Conservation (phyloP, 371 early-diverging fungal genomes). For the Actinomortierella wolfii region DNA sequence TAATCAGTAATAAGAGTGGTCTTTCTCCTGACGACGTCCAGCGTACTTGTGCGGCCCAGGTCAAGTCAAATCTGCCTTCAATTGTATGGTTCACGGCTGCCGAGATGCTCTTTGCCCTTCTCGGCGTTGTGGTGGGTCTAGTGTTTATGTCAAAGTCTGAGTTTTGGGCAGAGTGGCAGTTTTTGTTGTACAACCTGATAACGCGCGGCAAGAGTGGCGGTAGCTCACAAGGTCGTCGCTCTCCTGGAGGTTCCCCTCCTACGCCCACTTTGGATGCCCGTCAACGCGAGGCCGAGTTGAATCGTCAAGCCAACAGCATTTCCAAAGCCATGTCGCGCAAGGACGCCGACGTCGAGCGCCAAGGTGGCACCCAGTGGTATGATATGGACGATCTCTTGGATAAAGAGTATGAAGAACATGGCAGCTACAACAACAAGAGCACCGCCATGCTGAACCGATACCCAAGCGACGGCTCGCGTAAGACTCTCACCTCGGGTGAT, state of each 20-base stretch:
- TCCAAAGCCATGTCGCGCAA: background rate
- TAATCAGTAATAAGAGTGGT: background rate
- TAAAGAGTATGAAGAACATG: constrained; percentile 25
- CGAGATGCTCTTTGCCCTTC: constrained; percentile 22
- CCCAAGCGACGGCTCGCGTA: constrained; percentile 4
- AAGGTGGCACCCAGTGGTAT: constrained; percentile 23
- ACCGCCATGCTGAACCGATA: constrained; percentile 4
- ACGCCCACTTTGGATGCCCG: background rate
- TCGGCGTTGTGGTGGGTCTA: constrained; percentile 24
- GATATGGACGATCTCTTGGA: constrained; percentile 39
- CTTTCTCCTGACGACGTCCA: constrained; percentile 21
- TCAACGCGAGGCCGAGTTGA: no score
- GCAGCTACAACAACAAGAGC: constrained; percentile 1
- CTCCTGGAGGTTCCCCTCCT: constrained; percentile 2
- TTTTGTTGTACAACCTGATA: constrained; percentile 14
- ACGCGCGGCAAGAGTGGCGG: constrained; percentile 18
- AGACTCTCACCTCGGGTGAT: constrained; percentile 17
- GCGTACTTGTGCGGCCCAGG: constrained; percentile 11
- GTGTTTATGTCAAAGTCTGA: constrained; percentile 37
- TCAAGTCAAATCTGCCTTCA: constrained; percentile 20
- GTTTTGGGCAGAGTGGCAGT: constrained; percentile 39
- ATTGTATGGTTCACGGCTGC: constrained; percentile 38
- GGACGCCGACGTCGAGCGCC: no score
- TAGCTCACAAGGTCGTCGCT: constrained; percentile 13
- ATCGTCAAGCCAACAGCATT: background rate